phyloP scores from a whole-genome alignment of 495 filamentous ascomycete species.

The Penicillium roqueforti region DNA sequence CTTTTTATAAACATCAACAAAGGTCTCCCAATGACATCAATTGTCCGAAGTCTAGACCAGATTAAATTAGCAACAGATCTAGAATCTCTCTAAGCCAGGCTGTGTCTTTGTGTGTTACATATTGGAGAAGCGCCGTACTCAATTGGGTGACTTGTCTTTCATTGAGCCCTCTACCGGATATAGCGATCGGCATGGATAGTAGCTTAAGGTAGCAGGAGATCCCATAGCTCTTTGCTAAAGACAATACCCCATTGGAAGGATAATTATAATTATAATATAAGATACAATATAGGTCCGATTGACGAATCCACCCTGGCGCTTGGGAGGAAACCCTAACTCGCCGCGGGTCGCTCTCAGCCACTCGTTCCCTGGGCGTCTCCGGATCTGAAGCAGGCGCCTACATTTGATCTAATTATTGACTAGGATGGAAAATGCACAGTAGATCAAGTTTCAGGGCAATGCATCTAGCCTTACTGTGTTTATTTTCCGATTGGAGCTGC shows the following conservation, averaged over 20 bases:
- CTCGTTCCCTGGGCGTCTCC: conserved; percentile 17
- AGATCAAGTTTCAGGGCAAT: conserved; percentile 23
- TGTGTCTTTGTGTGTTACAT: conserved; percentile 10
- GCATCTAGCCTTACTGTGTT: neutral
- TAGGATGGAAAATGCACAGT: conserved; percentile 6
- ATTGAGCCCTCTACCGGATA: conserved; percentile 1
- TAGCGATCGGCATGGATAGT: conserved; percentile 4
- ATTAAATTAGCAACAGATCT: conserved; percentile 20
- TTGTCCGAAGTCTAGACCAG: conserved; percentile 13
- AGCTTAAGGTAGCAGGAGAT: conserved; percentile 6
- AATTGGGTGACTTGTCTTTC: neutral
- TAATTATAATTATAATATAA: neutral
- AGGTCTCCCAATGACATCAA: conserved; percentile 9
- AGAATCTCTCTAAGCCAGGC: conserved; percentile 6
- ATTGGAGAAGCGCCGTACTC: neutral
- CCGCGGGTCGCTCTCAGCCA: conserved; percentile 29
- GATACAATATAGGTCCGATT: neutral
- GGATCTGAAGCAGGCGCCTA: conserved; percentile 30
- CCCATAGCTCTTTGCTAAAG: neutral
- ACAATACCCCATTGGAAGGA: neutral
- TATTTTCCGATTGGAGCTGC: conserved; percentile 3
- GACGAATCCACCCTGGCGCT: conserved; percentile 29
- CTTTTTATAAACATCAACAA: conserved; percentile 10
- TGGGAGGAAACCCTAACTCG: conserved; percentile 19
- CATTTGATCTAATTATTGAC: neutral